Base-by-base conservation (phyloP, 2,329 filamentous ascomycete species). In the Cytospora leucostoma region DNA sequence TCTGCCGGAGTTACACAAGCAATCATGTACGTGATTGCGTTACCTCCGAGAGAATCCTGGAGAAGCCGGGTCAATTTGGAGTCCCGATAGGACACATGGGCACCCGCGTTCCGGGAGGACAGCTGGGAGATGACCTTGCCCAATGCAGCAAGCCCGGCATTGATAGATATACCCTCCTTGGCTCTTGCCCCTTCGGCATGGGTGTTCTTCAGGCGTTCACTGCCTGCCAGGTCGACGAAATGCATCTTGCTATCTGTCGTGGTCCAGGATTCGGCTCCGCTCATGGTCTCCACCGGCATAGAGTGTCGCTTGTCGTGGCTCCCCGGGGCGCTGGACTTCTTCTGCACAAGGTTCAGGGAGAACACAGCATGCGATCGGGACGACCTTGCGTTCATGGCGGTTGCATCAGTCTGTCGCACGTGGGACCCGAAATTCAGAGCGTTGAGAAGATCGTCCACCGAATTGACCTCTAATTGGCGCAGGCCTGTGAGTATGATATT, bases 11-110 rank as follows among this genome's bases (percentile, higher is more conserved):
- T 99, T 35, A 99, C 93, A 77, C 95, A 99, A 10, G 95, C 95
- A 78, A 99, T 95, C 95, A 99, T 98, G 78, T 98, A 99, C 0
- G 95, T 99, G 73, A 97, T 96, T 40, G 95, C 95, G 74, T 96
- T 98, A 5, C 95, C 95, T 63, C 95, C 95, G 6, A 99, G 83
- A 0, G 95, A 99, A 76, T 99, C 95, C 80, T 99, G 95, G 19
- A 99, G 85, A 32, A 99, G 82, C 65, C 95, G 89, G 12, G 95
- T 99, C 70, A 99, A 87, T 74, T 93, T 93, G n/a, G 95, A 98
- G 78, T 99, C 95, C 67, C 95, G 92, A 75, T 99, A 99, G 2
- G 95, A 99, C 63, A 99, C 93, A 76, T 98, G 93, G 5, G 92
- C 89, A 55, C 92, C 93, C 52, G 90, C 80, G 68, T 93, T 88